phyloP scores from a whole-genome alignment of 192 early-diverging fungal genomes.

The Physocladia obscura region DNA sequence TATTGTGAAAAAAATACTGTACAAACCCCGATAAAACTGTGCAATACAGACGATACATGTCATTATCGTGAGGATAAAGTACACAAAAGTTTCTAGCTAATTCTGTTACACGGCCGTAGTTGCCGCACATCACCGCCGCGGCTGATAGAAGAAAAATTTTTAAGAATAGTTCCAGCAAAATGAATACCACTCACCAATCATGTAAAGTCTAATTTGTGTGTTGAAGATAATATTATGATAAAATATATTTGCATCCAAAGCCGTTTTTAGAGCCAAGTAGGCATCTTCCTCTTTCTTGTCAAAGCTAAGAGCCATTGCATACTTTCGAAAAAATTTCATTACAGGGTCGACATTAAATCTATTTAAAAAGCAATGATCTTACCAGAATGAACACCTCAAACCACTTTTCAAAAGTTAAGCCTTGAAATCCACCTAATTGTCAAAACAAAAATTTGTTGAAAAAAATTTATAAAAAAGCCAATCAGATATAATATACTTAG shows the following conservation, averaged over 20 bases:
- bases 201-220: constrained; percentile 47
- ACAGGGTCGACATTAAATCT: background rate
- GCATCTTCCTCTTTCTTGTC: constrained; percentile 57
- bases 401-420: constrained; percentile 60
- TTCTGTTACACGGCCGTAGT: constrained; percentile 37
- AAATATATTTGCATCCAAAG: constrained; percentile 61
- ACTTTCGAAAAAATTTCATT: no score
- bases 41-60: constrained; percentile 52
- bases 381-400: constrained; percentile 66
- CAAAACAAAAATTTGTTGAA: background rate
- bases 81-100: constrained; percentile 33
- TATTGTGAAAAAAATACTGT: background rate
- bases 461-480: no score
- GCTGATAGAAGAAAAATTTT: constrained; percentile 9
- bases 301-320: constrained; percentile 49
- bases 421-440: constrained; percentile 32
- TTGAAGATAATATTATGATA: constrained; percentile 48
- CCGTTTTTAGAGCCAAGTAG: constrained; percentile 52
- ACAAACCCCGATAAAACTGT: constrained; percentile 45
- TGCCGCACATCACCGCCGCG: constrained; percentile 36
- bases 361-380: background rate
- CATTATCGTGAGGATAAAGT: constrained; percentile 21
- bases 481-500: background rate
- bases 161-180: constrained; percentile 6
- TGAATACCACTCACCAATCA: constrained; percentile 55